These are phyloP conservation scores for Blumeria graminis DNA, from an alignment of 2,329 filamentous ascomycete genomes.

Conservation along the genomic window DNA sequence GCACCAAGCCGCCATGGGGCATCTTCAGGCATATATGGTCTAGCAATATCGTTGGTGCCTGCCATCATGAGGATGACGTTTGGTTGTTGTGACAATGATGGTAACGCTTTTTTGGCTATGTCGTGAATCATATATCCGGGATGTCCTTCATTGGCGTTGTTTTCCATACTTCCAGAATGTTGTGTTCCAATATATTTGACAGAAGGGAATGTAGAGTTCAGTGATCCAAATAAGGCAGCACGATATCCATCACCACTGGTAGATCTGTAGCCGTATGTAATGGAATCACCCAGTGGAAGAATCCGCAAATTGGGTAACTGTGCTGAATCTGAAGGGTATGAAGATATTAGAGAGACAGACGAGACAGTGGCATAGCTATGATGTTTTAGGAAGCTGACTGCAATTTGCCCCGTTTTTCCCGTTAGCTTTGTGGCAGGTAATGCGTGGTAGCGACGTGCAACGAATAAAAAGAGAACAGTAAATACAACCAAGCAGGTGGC, in stretches of 20 bases:
- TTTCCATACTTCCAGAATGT: slow-evolving; percentile 13
- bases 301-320: background rate
- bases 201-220: slow-evolving; percentile 4
- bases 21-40: slow-evolving; percentile 7
- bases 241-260: slow-evolving; percentile 19
- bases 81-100: slow-evolving; percentile 8
- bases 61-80: slow-evolving; percentile 16
- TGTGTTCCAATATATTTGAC: slow-evolving; percentile 15
- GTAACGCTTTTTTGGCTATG: slow-evolving; percentile 8
- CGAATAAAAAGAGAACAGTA: background rate
- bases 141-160: slow-evolving; percentile 17
- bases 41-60: slow-evolving; percentile 16
- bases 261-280: slow-evolving; percentile 16
- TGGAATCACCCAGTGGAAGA: slow-evolving; percentile 10
- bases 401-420: background rate
- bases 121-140: slow-evolving; percentile 14
- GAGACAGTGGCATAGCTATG: background rate
- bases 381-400: background rate
- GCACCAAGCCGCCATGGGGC: slow-evolving; percentile 15
- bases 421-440: background rate
- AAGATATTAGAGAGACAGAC: too few relatives aligned
- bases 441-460: background rate
- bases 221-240: slow-evolving; percentile 9
- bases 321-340: background rate
- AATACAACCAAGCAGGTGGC: background rate